Evolutionary conservation across 495 filamentous ascomycete species (phyloP).

Genomic region (Acidomyces sp.): DNA sequence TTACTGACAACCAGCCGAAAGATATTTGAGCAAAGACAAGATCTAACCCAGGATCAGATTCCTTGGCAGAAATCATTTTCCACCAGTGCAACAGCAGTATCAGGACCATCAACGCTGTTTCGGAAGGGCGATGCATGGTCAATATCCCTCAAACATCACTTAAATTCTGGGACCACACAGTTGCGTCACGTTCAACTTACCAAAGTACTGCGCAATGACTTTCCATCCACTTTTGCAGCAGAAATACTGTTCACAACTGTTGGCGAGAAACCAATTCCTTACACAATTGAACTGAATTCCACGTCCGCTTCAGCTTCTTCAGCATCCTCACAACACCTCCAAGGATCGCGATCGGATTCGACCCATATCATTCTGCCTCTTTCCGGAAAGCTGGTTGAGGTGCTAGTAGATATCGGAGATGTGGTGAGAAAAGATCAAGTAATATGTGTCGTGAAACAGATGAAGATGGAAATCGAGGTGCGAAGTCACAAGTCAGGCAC

Average conservation of each 20-base stretch:
- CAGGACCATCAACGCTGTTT: slow-evolving; percentile 9
- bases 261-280: slow-evolving; percentile 24
- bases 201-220: slow-evolving; percentile 44
- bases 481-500: slow-evolving; percentile 36
- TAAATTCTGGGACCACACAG: neutral
- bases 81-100: slow-evolving; percentile 1
- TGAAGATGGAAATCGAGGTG: slow-evolving; percentile 57
- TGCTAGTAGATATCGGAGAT: slow-evolving; percentile 43
- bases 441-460: slow-evolving; percentile 50
- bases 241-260: slow-evolving; percentile 43
- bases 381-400: slow-evolving; percentile 45
- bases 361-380: slow-evolving; percentile 46
- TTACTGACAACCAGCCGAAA: slow-evolving; percentile 28
- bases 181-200: slow-evolving; percentile 37
- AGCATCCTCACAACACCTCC: slow-evolving; percentile 36
- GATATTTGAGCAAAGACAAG: slow-evolving; percentile 5
- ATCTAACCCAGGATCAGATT: slow-evolving; percentile 11
- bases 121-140: slow-evolving; percentile 22
- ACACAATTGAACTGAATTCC: slow-evolving; percentile 34
- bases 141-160: slow-evolving; percentile 2
- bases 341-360: slow-evolving; percentile 38
- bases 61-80: slow-evolving; percentile 13
- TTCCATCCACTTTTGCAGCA: slow-evolving; percentile 40
- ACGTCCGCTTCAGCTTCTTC: slow-evolving; percentile 39
- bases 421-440: slow-evolving; percentile 39